Evolutionary conservation across 768 basidiomycete genomes (phyloP).

Genomic region (Coprinopsis strossmayeri): DNA sequence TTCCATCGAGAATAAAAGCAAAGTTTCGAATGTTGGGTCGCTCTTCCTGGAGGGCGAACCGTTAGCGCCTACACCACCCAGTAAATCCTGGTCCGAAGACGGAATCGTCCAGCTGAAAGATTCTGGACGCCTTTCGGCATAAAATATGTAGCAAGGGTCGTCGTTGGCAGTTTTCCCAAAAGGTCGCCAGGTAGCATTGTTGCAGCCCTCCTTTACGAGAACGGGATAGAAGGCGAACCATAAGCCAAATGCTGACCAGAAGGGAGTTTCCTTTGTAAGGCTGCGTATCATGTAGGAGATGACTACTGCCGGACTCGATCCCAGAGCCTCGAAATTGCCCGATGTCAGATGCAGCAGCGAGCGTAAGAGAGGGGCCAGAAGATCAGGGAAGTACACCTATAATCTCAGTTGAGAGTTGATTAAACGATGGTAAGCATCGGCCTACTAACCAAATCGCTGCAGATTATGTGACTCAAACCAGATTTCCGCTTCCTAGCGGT

Average conservation of each 20-base stretch:
- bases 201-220: slow-evolving; percentile 22
- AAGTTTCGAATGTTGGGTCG: slow-evolving; percentile 68
- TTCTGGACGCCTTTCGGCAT: slow-evolving; percentile 48
- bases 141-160: slow-evolving; percentile 54
- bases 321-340: slow-evolving; percentile 27
- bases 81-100: slow-evolving; percentile 42
- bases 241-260: slow-evolving; percentile 76
- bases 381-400: slow-evolving; percentile 82
- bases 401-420: background rate
- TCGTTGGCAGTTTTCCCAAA: slow-evolving; percentile 32
- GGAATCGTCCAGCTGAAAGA: slow-evolving; percentile 57
- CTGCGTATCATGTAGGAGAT: slow-evolving; percentile 78
- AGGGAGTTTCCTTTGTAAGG: slow-evolving; percentile 61
- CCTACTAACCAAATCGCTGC: slow-evolving; percentile 79
- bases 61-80: slow-evolving; percentile 49
- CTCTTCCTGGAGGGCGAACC: slow-evolving; percentile 37
- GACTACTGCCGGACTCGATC: slow-evolving; percentile 33
- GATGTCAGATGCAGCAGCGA: slow-evolving; percentile 70
- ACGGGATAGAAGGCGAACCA: slow-evolving; percentile 68
- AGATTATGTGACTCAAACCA: slow-evolving; percentile 59
- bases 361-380: slow-evolving; percentile 70
- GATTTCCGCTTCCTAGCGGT: background rate
- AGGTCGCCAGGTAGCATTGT: slow-evolving; percentile 30
- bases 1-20: slow-evolving; percentile 44
- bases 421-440: background rate